A percentile compares a stretch with the other conserved stretches of the same genome.
Conservation (phyloP, 805 yeast genomes). For the Lipomyces chichibuensis region DNA sequence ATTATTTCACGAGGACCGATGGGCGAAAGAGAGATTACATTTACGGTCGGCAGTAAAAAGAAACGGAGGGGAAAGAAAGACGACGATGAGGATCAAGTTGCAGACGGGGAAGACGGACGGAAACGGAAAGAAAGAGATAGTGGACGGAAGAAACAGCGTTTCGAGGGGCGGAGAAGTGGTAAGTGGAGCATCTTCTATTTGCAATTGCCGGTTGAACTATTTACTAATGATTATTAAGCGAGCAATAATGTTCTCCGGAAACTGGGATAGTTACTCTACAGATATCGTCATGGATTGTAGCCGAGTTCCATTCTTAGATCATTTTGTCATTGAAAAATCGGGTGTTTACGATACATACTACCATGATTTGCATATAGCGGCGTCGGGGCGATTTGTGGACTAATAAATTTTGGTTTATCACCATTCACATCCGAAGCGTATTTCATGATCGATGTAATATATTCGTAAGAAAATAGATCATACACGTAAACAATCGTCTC, state of each 20-base stretch:
- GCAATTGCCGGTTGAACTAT: not conserved
- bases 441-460: not conserved
- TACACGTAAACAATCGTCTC: not conserved
- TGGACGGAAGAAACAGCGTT: constrained; percentile 30
- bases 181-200: constrained; percentile 5
- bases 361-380: not conserved
- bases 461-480: not conserved
- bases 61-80: constrained; percentile 12
- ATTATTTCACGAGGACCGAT: constrained; percentile 24
- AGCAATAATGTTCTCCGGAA: constrained; percentile 26
- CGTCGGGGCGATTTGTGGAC: not conserved
- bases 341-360: not conserved
- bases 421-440: not conserved
- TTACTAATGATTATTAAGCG: constrained; percentile 9
- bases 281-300: not conserved
- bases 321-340: not conserved
- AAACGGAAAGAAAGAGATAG: constrained; percentile 24
- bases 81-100: constrained; percentile 8
- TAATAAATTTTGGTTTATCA: not conserved
- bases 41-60: constrained; percentile 24
- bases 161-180: constrained; percentile 34
- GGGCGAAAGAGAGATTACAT: constrained; percentile 35
- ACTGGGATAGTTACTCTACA: constrained; percentile 3
- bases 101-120: constrained; percentile 14
- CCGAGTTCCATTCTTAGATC: too few species aligned